phyloP scores from a whole-genome alignment of 1,284 basidiomycete genomes.

The Wallemia mellicola region DNA sequence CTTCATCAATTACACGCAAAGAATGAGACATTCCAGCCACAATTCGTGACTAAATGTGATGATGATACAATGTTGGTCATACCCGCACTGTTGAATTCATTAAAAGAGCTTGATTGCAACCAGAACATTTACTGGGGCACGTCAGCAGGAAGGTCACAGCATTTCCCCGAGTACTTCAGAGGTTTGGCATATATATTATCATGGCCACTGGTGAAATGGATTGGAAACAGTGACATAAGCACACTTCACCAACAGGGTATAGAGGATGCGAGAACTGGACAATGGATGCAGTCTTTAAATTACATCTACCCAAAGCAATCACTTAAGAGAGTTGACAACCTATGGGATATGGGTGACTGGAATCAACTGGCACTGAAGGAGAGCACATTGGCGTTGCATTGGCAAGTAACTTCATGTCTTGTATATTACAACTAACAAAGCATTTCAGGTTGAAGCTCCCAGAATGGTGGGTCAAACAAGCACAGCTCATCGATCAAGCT shows the following conservation, averaged over 20 bases:
- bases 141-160: constrained; percentile 13
- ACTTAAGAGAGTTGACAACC: constrained; percentile 15
- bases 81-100: constrained; percentile 16
- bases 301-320: constrained; percentile 12
- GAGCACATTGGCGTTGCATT: constrained; percentile 16
- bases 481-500: neutral
- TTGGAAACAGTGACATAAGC: constrained; percentile 15
- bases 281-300: constrained; percentile 16
- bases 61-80: constrained; percentile 16
- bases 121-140: constrained; percentile 19
- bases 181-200: constrained; percentile 19
- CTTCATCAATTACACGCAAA: neutral
- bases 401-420: constrained; percentile 6
- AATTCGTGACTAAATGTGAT: neutral
- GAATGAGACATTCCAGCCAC: neutral
- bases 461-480: neutral
- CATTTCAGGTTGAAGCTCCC: neutral
- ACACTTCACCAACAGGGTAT: constrained; percentile 15
- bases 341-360: constrained; percentile 19
- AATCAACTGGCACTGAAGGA: constrained; percentile 15
- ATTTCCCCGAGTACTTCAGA: constrained; percentile 17
- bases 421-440: neutral
- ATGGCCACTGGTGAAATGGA: constrained; percentile 18
- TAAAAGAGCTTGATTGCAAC: constrained; percentile 15
- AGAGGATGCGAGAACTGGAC: constrained; percentile 17